phyloP scores from a whole-genome alignment of 225 moss, liverwort and hornwort genomes.

The Antitrichia curtipendula region DNA sequence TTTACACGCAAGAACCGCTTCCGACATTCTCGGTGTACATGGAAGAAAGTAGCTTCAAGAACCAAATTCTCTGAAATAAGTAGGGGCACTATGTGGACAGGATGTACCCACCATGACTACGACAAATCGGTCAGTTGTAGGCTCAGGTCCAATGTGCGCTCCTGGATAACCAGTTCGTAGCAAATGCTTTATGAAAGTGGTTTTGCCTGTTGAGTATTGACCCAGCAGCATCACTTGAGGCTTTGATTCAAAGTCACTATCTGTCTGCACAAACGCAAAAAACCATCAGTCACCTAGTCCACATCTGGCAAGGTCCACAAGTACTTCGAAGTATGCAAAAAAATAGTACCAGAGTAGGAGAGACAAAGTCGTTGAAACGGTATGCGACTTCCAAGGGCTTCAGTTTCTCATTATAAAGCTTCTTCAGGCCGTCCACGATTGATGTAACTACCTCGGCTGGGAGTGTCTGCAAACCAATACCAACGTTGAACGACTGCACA shows the following conservation, averaged over 20 bases:
- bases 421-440: conserved; percentile 93
- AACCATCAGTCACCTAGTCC: not conserved
- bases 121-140: conserved; percentile 98
- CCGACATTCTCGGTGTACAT: not conserved
- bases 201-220: conserved; percentile 99
- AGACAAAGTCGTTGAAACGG: conserved; percentile 95
- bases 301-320: not conserved
- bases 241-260: conserved; percentile 98
- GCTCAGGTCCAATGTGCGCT: conserved; percentile 97
- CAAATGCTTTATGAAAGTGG: conserved; percentile 97
- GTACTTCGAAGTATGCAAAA: not conserved
- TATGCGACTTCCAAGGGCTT: conserved; percentile 88
- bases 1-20: not conserved
- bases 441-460: conserved; percentile 68
- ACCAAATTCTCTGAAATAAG: not conserved
- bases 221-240: conserved; percentile 98
- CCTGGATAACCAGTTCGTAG: conserved; percentile 77
- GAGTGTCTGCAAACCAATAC: conserved; percentile 40
- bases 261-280: conserved; percentile 48
- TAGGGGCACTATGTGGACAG: not conserved
- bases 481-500: not conserved
- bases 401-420: conserved; percentile 81
- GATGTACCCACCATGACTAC: conserved; percentile 72
- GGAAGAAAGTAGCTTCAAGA: not conserved
- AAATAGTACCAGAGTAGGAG: conserved; percentile 62